A percentile compares a stretch with the other conserved stretches of the same genome.
Evolutionary conservation across 1,139 yeast genomes (phyloP).

Genomic region (Sugiyamaella pinicola): DNA sequence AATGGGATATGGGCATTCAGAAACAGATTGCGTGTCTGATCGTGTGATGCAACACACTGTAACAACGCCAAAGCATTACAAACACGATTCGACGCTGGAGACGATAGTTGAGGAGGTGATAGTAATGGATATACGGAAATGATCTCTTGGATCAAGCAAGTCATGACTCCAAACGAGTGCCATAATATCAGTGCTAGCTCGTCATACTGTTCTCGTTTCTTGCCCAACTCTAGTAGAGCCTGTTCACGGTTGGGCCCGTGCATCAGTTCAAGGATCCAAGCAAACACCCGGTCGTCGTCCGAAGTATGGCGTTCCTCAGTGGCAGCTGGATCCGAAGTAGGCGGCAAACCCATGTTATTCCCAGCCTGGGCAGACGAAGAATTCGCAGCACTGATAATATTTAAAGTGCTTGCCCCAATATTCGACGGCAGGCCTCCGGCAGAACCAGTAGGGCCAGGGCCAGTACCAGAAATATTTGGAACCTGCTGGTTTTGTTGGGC

Average conservation of each 20-base stretch:
- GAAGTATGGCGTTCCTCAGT: slow-evolving; percentile 52
- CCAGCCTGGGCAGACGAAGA: slow-evolving; percentile 2
- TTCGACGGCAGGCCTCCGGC: not conserved
- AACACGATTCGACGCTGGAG: slow-evolving; percentile 87
- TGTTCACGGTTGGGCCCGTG: slow-evolving; percentile 91
- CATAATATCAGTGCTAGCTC: slow-evolving; percentile 91
- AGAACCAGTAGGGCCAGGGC: slow-evolving; percentile 9
- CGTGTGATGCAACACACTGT: slow-evolving; percentile 96
- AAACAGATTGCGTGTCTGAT: slow-evolving; percentile 82
- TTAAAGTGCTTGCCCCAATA: slow-evolving; percentile 2
- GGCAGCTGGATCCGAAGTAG: not conserved
- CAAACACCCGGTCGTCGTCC: slow-evolving; percentile 83
- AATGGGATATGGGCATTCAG: slow-evolving; percentile 89
- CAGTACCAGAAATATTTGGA: not conserved
- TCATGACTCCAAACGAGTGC: slow-evolving; percentile 97
- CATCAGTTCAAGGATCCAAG: slow-evolving; percentile 87
- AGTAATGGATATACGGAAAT: slow-evolving; percentile 85
- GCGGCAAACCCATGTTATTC: not conserved
- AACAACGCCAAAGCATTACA: slow-evolving; percentile 93
- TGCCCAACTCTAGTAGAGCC: slow-evolving; percentile 87
- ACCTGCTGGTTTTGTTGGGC: too few species aligned
- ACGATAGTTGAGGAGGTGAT: slow-evolving; percentile 83
- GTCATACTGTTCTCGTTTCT: slow-evolving; percentile 91
- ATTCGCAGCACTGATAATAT: slow-evolving; percentile 10
- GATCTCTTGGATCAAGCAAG: slow-evolving; percentile 85